Evolutionary conservation across 306 rosid genomes (phyloP).

Genomic region (Adenanthera pavonina): DNA sequence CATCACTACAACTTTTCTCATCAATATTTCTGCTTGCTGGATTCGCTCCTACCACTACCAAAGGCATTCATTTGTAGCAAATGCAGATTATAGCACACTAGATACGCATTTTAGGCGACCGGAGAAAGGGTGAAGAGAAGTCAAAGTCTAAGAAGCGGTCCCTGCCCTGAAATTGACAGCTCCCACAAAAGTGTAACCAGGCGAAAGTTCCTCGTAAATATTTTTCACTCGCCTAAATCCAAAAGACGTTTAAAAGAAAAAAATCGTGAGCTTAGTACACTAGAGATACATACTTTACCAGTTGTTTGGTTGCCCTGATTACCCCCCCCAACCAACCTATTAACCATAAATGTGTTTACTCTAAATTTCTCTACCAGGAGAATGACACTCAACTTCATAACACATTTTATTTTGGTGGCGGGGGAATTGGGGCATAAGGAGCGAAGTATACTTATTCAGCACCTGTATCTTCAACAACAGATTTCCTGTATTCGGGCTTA

Average conservation of each 20-base stretch:
- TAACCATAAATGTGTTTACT: conserved; percentile 16
- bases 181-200: neutral
- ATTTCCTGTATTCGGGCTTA: conserved; percentile 97
- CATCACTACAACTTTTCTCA: neutral
- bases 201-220: neutral
- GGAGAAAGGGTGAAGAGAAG: neutral
- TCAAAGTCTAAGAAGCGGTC: neutral
- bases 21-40: neutral
- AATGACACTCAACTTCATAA: neutral
- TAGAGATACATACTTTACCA: conserved; percentile 26
- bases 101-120: neutral
- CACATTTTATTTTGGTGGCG: neutral
- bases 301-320: conserved; percentile 16
- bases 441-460: conserved; percentile 56
- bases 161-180: neutral
- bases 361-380: conserved; percentile 22
- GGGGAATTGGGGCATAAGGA: conserved; percentile 20
- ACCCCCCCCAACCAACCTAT: conserved; percentile 29
- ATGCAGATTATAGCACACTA: neutral
- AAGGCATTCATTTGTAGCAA: neutral
- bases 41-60: neutral
- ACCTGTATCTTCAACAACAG: conserved; percentile 74
- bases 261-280: conserved; percentile 2
- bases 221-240: neutral
- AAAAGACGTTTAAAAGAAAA: neutral